Percentiles rank a stretch among this genome's conserved stretches.
Evolutionary conservation across 2,329 filamentous ascomycete genomes (phyloP).

Genomic region (Lecanoromycetidae sp.): DNA sequence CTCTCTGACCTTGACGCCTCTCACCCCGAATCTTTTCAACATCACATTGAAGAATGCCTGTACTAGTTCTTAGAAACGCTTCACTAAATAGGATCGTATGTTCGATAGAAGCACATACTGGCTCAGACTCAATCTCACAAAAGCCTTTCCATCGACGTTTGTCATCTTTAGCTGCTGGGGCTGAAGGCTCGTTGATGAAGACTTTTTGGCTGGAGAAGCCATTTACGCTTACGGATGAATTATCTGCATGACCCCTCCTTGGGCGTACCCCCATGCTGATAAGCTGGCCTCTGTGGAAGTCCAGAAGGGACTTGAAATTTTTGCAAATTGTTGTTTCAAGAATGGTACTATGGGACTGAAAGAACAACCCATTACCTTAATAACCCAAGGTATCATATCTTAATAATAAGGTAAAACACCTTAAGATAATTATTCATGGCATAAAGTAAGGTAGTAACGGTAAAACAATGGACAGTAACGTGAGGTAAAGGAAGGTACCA

Average conservation of each 20-base stretch:
- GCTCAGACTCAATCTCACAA: constrained; percentile 76
- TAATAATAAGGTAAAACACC: too few relatives aligned
- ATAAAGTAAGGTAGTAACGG: too few relatives aligned
- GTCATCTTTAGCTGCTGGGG: constrained; percentile 27
- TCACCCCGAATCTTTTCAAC: constrained; percentile 63
- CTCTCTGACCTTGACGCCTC: constrained; percentile 62
- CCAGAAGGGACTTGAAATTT: too few relatives aligned
- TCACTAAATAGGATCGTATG: neutral
- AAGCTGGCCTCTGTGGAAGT: neutral
- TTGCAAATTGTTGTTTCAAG: too few relatives aligned
- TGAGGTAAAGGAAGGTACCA: too few relatives aligned
- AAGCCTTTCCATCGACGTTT: constrained; percentile 36
- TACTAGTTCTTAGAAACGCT: neutral
- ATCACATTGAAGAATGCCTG: constrained; percentile 80
- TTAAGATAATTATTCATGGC: too few relatives aligned
- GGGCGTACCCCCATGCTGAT: constrained; percentile 22
- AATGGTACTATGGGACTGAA: too few relatives aligned
- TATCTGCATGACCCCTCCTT: constrained; percentile 24
- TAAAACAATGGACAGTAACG: too few relatives aligned
- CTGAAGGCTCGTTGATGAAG: constrained; percentile 23
- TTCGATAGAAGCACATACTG: constrained; percentile 39
- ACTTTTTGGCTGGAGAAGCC: constrained; percentile 1
- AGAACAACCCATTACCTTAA: too few relatives aligned
- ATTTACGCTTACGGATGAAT: constrained; percentile 11
- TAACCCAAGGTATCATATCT: too few relatives aligned